Evolutionary conservation across 2,329 filamentous ascomycete genomes (phyloP).

Genomic region (Beauveria sp.): DNA sequence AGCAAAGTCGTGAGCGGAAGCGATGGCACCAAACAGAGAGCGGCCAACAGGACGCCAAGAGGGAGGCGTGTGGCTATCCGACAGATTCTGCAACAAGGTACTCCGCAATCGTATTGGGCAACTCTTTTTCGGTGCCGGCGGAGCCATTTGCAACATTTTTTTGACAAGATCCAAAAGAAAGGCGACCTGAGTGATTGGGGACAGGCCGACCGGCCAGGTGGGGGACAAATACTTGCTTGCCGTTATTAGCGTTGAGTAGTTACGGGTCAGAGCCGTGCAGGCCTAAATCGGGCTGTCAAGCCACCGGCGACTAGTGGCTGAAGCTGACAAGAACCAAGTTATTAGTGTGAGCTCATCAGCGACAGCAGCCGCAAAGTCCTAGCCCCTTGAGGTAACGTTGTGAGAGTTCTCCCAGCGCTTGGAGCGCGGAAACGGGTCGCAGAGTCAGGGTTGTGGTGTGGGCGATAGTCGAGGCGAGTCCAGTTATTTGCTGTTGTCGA

Average conservation of each 20-base stretch:
- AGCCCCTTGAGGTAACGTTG: not conserved
- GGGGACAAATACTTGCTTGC: not conserved
- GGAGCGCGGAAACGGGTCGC: not conserved
- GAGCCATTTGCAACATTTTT: not conserved
- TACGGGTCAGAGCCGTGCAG: not conserved
- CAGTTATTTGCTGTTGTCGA: not conserved
- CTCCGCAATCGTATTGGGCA: not conserved
- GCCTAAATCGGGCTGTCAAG: slow-evolving; percentile 9
- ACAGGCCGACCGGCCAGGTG: not conserved
- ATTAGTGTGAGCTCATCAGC: not conserved
- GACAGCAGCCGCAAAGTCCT: not conserved
- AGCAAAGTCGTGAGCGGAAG: not conserved
- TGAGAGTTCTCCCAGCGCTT: not conserved
- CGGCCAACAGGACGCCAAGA: not conserved
- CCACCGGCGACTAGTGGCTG: slow-evolving; percentile 8
- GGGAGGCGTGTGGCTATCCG: not conserved
- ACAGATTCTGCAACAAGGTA: not conserved
- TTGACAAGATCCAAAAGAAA: not conserved
- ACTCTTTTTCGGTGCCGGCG: not conserved
- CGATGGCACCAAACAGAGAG: not conserved
- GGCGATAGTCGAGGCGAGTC: not conserved
- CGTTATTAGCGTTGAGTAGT: not conserved
- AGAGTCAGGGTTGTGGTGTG: not conserved
- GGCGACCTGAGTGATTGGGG: not conserved
- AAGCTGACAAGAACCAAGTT: slow-evolving; percentile 6